Base-by-base conservation (phyloP, 2,329 filamentous ascomycete genomes). In the Microcyclosporella mali region DNA sequence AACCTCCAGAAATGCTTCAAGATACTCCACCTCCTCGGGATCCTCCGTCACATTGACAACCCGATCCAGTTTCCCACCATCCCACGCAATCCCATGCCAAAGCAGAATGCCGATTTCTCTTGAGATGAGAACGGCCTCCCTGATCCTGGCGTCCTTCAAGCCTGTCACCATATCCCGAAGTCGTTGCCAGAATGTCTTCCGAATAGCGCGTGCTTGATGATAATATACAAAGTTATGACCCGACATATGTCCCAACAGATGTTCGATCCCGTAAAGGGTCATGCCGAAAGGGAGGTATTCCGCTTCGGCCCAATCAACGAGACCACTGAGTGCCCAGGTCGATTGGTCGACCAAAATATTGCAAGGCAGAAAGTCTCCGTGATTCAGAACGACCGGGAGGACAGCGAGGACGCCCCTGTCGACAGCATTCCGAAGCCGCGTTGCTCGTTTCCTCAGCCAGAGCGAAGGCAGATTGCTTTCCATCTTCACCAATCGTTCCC, bases 231-330 rank as follows among this genome's bases (percentile, higher is more conserved):
- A 66, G 12, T 35, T 7, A 11, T 36, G 1, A 15, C 27, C 7
- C n/a, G 32, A 38, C n/a, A 71, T 55, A 43, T 67, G 64, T 1
- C 79, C 77, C 0, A 84, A 63, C 1, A 82, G 55, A 57, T 79
- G 71, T 55, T 83, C 79, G 0, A 82, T 59, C 0, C 78, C 79
- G 51, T 81, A 82, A 33, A 81, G 58, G 18, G 72, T 74, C 2
- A 75, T 66, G 0, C 79, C 80, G 51, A 81, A 79, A 0, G 79
- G 79, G 7, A 81, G 57, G 46, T 66, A 71, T 55, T 82, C 79
- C 0, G 73, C 77, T 55, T 84, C 80, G 0, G 77, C 76, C 80
- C 79, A 84, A 55, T 84, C 81, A 0, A 84, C 67, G 1, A 83
- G 45, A 1, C 79, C 81, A 0, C 56, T 66, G 6, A 82, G 55